These are phyloP conservation scores for Dryadomyces quercivorus DNA, from an alignment of 2,329 filamentous ascomycete species.

Conservation along the genomic window DNA sequence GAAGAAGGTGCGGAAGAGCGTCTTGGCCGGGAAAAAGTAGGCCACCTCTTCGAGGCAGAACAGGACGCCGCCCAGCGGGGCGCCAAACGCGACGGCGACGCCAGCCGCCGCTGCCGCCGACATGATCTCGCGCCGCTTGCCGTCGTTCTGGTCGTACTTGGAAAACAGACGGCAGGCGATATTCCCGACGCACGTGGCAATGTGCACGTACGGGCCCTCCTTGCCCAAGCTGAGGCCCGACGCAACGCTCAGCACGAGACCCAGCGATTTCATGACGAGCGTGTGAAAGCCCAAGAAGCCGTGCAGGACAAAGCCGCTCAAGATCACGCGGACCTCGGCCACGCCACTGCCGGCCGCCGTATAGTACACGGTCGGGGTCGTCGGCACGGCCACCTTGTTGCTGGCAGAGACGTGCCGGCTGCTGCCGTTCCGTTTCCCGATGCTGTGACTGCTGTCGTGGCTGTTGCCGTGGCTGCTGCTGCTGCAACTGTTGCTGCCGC, in stretches of 20 bases:
- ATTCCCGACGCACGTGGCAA: conserved; percentile 89
- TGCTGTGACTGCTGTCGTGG: conserved; percentile 20
- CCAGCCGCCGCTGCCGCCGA: conserved; percentile 86
- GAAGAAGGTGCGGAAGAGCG: conserved; percentile 93
- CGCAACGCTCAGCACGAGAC: conserved; percentile 75
- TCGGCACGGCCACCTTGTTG: conserved; percentile 6
- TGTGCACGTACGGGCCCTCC: conserved; percentile 93
- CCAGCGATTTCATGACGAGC: conserved; percentile 71
- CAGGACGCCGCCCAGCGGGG: conserved; percentile 73
- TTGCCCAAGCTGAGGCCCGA: conserved; percentile 92
- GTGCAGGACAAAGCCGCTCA: conserved; percentile 95
- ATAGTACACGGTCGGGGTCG: conserved; percentile 81
- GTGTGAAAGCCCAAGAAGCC: conserved; percentile 87
- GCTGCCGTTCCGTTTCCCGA: conserved; percentile 25
- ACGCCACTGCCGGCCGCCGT: conserved; percentile 93
- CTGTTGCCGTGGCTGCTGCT: neutral
- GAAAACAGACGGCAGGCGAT: conserved; percentile 86
- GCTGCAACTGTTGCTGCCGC: neutral
- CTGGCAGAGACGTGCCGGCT: conserved; percentile 6
- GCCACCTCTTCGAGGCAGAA: conserved; percentile 92
- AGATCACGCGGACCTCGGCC: conserved; percentile 90
- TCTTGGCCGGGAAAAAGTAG: conserved; percentile 97
- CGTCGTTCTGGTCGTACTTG: conserved; percentile 92
- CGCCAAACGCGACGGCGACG: conserved; percentile 88
- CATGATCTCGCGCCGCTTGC: conserved; percentile 84